Evolutionary conservation across 2,329 filamentous ascomycete species (phyloP), one percentile per base, ranked within the genome.

Genomic region (Pseudocercospora musae): DNA sequence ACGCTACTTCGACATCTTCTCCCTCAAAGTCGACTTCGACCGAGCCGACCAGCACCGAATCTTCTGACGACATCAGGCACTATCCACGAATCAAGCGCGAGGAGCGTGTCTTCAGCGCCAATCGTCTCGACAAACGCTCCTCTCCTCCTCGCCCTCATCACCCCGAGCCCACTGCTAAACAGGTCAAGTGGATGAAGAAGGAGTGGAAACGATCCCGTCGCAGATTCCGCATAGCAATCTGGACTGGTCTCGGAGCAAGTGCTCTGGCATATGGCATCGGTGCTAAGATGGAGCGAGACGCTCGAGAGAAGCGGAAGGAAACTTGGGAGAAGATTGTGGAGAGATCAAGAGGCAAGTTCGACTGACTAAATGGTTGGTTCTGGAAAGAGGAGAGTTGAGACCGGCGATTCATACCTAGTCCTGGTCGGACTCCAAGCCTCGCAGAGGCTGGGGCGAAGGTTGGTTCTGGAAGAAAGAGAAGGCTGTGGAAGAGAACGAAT

Each of bases 191-290:
- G 37, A 55, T 53, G n/a, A 59, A 60, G 48, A 54, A 64, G 23
- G 57, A 60, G 23, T 60, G 58, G 54, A 31, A 63, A 37, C 57
- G 76, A 0, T 84, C 81, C 70, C 63, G 63, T 23, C 56, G 64
- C n/a, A 57, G 67, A 6, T 59, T 70, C 31, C 58, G 60, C 18
- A 83, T 82, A 65, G 68, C 85, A 21, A 64, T 84, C 1, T 66
- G 86, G 0, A 84, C 85, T 0, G 85, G 84, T 1, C 78, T 78
- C 0, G 85, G 81, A 74, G 76, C 85, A 1, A 84, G 80, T 0
- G 85, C 81, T 1, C 75, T 83, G 2, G 82, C 82, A 1, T 90
- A 89, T 69, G 82, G 81, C 1, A 75, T 85, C 20, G 85, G 86
- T 8, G 80, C 86, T 13, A 76, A 86, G n/a, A 78, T 78, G 1